These are phyloP conservation scores for Tricholoma hemisulphureum DNA, from an alignment of 768 basidiomycete genomes.

Conservation along the genomic window DNA sequence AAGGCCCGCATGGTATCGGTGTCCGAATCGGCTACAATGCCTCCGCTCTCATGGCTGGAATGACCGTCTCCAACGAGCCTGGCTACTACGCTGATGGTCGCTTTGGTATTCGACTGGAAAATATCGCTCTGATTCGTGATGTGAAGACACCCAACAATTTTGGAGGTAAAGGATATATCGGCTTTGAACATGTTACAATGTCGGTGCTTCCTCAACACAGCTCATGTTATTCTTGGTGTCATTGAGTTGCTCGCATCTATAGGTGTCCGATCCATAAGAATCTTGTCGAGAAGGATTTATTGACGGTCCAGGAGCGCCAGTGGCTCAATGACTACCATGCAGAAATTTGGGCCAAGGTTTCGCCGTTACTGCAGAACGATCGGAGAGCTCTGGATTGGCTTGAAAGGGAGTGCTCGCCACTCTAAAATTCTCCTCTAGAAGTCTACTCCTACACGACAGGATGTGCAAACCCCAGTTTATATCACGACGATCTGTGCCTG, in stretches of 20 bases:
- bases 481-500: no score
- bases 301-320: slow-evolving; percentile 61
- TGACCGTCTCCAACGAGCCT: slow-evolving; percentile 93
- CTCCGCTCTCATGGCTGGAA: slow-evolving; percentile 72
- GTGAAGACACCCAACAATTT: slow-evolving; percentile 75
- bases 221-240: background rate
- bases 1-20: slow-evolving; percentile 63
- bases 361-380: slow-evolving; percentile 66
- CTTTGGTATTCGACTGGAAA: slow-evolving; percentile 94
- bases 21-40: slow-evolving; percentile 66
- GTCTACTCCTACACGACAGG: background rate
- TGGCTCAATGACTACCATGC: slow-evolving; percentile 88
- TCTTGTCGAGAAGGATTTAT: slow-evolving; percentile 61
- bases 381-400: slow-evolving; percentile 61
- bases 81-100: slow-evolving; percentile 90
- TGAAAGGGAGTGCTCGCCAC: slow-evolving; percentile 52
- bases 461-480: no score
- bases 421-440: slow-evolving; percentile 15
- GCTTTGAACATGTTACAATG: slow-evolving; percentile 88
- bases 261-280: slow-evolving; percentile 89
- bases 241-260: background rate
- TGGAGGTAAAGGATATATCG: slow-evolving; percentile 79
- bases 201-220: slow-evolving; percentile 34
- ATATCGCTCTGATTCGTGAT: slow-evolving; percentile 74
- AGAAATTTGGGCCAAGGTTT: slow-evolving; percentile 71